Evolutionary conservation across 352 stramenopile genomes (phyloP), one percentile per base, ranked within the genome.

Genomic region (Globisporangium middletonii): DNA sequence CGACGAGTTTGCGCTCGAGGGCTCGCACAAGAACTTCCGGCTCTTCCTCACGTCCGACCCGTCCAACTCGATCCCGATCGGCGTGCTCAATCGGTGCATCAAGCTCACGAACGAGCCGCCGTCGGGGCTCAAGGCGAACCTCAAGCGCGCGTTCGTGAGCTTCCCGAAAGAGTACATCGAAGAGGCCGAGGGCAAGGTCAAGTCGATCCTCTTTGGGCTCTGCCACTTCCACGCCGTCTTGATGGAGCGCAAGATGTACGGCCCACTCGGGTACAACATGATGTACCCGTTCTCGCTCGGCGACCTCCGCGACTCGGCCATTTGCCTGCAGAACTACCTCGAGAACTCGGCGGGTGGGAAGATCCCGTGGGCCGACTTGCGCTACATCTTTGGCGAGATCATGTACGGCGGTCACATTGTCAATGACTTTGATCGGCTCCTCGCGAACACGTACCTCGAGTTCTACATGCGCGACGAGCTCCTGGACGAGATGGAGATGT

Each of bases 391-490:
- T 60, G 94, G 93, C 26, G 89, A 98, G 67, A 98, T 98, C 73
- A 98, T 98, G 92, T 98, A 98, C 59, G 93, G 94, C 33, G 94
- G 93, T 0, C 92, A 98, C 69, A 98, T 98, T 71, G 92, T 98
- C 15, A 98, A 98, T 68, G 94, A 98, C 67, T 98, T 97, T 59
- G 94, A 98, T 59, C 79, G 92, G 27, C 67, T 98, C 26, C 59
- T 99, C 13, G 88, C 92, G 55, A 98, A 97, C 57, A 98, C 95
- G 52, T 99, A 99, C 75, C 78, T 99, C n/a, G 93, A 98, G 58
- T 98, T 97, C 63, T 98, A 97, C 86, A 98, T 99, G 92, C 95
- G 96, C 48, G 96, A 99, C 57, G 95, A 99, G 62, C 67, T 99
- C 47, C 69, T 99, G 37, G 96, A 99, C 64, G 96, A 99, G 69